Base-by-base conservation (phyloP, 2,329 filamentous ascomycete species). In the Thelonectria blattea region DNA sequence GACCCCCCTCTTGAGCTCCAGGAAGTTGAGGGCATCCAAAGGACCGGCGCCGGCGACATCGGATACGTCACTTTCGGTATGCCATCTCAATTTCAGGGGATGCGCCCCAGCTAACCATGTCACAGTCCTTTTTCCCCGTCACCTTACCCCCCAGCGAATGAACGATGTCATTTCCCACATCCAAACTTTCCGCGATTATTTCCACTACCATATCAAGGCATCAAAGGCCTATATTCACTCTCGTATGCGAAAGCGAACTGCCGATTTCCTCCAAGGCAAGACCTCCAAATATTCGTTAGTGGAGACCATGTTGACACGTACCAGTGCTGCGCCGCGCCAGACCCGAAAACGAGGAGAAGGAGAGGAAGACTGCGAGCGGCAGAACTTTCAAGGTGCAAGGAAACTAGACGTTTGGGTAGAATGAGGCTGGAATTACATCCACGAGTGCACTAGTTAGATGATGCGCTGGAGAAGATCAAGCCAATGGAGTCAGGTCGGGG, bases 191-290 rank as follows among this genome's bases (percentile, higher is more conserved):
- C 91, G 95, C 68, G 95, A 99, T 75, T 99, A 99, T 79, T 99
- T 99, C 84, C 95, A 99, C 79, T 99, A 99, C 78, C 95, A 99
- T 79, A 99, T 99, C 80, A 99, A 99, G 81, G 96, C 95, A 30
- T 97, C 93, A 64, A 99, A 99, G 84, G 95, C 96, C 54, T 99
- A 97, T 74, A 99, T 99, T 67, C 95, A 99, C 84, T 96, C 93
- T 34, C 88, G 96, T 73, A 99, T 99, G 95, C 89, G 95, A 75
- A 92, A 94, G 82, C 88, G 95, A 76, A 99, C 96, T 10, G 95
- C 95, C 51, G 96, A 99, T 77, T 99, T 99, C 82, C 87, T 99
- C 59, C 96, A 99, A 86, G 92, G 92, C 94, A 82, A 75, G 83
- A 69, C 34, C 24, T n/a, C 6, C 27, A n/a, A n/a, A 7, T 18